Base-by-base conservation (phyloP, 305 asterid species). In the Stenogyne calaminthoides region DNA sequence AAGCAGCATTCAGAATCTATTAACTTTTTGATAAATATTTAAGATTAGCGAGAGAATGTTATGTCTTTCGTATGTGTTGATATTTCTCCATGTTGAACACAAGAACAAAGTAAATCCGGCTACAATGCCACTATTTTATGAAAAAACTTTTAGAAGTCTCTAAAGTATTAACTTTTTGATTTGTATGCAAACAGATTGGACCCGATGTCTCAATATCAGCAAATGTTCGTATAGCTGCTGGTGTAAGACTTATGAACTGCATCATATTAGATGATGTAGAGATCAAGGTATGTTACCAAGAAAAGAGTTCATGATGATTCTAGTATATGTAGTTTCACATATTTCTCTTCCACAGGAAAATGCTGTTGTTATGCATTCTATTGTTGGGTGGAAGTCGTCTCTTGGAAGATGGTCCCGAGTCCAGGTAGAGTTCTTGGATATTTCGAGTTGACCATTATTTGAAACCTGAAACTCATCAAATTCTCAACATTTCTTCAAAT, bases 181-280 rank as follows among this genome's bases (percentile, higher is more conserved):
- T 32, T 32, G 44, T 56, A 10, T 54, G 51, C 12, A 1, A 66
- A 74, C 90, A 92, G 98, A 88, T 92, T 85, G 98, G 98, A 39
- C 98, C 98, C 8, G 81, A 88, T 72, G 98, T 88, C 9, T 90
- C 98, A 2, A 76, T 90, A 72, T 90, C 97, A 40, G 98, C 98
- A 51, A 93, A 93, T 84, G 98, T 86, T 64, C 98, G 98, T 25
- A 71, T 93, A 69, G 89, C 89, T 19, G 84, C 93, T 71, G 98
- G 98, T 70, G 98, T 75, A 52, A 86, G 97, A 67, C 97, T 93
- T 60, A 63, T 75, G 60, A 86, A 80, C 61, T 93, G 97, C 72
- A 89, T 93, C 7, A 83, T 93, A 71, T 75, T 93, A 67, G 95
- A 93, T 69, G 93, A 89, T 75, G 97, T 86, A 60, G 96, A 89